Evolutionary conservation across 371 early-diverging fungal genomes (phyloP).

Genomic region (Haplosporangium sp.): DNA sequence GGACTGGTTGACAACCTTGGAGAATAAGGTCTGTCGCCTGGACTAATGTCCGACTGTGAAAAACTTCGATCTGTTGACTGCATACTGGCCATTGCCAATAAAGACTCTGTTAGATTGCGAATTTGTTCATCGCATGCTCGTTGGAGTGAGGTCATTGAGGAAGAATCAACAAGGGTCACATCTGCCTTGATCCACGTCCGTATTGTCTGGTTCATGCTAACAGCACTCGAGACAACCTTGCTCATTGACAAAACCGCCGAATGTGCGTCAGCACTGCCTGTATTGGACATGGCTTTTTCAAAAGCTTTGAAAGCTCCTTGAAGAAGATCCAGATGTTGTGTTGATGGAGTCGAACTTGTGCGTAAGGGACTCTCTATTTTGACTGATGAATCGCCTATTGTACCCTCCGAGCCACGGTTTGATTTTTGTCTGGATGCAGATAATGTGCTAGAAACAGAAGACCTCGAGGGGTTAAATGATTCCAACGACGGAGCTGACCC

Average conservation of each 20-base stretch:
- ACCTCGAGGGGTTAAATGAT: conserved; percentile 11
- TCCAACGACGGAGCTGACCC: conserved; percentile 3
- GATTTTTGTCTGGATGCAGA: conserved; percentile 3
- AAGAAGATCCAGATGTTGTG: conserved; percentile 34
- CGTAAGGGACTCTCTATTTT: conserved; percentile 13
- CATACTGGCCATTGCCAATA: conserved; percentile 22
- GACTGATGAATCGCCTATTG: neutral
- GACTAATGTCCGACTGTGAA: neutral
- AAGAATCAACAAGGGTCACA: conserved; percentile 36
- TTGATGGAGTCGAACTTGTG: conserved; percentile 2
- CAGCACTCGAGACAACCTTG: conserved; percentile 30
- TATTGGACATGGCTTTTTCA: conserved; percentile 18
- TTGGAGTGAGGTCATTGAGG: conserved; percentile 40
- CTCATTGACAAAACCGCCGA: conserved; percentile 24
- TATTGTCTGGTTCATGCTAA: conserved; percentile 47
- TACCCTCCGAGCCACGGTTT: neutral
- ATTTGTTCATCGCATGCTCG: conserved; percentile 52
- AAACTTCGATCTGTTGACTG: neutral
- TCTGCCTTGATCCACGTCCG: conserved; percentile 44
- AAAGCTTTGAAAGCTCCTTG: conserved; percentile 35
- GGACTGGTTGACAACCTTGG: conserved; percentile 15
- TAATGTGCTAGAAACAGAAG: conserved; percentile 10
- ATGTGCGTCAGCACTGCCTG: neutral
- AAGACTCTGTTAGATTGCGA: conserved; percentile 41
- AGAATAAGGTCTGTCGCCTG: conserved; percentile 23